phyloP scores from a whole-genome alignment of 2,329 filamentous ascomycete genomes.

The Macrophomina pseudophaseolina region DNA sequence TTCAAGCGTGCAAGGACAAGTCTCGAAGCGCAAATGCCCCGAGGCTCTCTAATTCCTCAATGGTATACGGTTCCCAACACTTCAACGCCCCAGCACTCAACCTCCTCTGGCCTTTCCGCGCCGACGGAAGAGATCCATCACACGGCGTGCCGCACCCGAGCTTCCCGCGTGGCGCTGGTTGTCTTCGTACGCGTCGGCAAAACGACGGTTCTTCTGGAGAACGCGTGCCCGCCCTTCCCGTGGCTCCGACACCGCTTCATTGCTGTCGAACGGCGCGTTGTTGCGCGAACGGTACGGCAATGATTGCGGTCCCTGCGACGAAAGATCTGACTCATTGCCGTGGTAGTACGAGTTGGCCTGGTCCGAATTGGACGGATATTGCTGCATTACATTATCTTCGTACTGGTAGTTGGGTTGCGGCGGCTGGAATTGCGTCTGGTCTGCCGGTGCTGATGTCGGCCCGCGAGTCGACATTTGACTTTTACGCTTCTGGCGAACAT shows the following conservation, averaged over 20 bases:
- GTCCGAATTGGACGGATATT: slow-evolving; percentile 26
- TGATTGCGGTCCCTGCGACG: slow-evolving; percentile 32
- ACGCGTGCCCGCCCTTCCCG: slow-evolving; percentile 51
- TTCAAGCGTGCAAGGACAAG: slow-evolving; percentile 2
- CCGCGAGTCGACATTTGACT: slow-evolving; percentile 28
- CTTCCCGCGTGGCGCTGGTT: slow-evolving; percentile 73
- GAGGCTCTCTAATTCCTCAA: slow-evolving; percentile 4
- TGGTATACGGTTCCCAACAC: background rate
- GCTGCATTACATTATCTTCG: slow-evolving; percentile 12
- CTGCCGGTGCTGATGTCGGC: slow-evolving; percentile 43
- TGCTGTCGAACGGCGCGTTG: slow-evolving; percentile 46
- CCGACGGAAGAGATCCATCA: slow-evolving; percentile 98
- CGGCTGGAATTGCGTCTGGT: slow-evolving; percentile 43
- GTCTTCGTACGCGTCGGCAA: slow-evolving; percentile 85
- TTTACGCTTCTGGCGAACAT: slow-evolving; percentile 17
- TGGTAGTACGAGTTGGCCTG: slow-evolving; percentile 37
- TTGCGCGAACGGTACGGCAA: slow-evolving; percentile 38
- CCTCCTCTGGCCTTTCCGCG: slow-evolving; percentile 71
- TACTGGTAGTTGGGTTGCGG: slow-evolving; percentile 28
- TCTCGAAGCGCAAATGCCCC: slow-evolving; percentile 1
- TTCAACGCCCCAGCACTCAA: background rate
- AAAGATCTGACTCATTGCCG: slow-evolving; percentile 44
- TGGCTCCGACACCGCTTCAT: slow-evolving; percentile 31
- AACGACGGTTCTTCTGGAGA: slow-evolving; percentile 83
- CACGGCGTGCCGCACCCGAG: slow-evolving; percentile 83